Evolutionary conservation across 352 stramenopile genomes (phyloP).

Genomic region (Phytopythium boreale): DNA sequence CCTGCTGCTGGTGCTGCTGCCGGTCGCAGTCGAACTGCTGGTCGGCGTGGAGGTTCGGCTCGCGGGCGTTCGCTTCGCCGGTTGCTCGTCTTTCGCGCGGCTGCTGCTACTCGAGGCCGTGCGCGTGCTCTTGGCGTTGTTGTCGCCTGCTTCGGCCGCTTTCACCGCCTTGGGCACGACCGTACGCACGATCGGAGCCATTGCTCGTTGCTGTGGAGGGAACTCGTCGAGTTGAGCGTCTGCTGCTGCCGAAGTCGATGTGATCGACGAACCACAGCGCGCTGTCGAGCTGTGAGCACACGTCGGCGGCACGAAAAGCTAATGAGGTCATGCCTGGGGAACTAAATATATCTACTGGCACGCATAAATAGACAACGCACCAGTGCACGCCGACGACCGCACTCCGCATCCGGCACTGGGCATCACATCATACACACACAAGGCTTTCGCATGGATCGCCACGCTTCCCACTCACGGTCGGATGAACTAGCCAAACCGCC

Average conservation of each 20-base stretch:
- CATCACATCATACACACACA: not conserved
- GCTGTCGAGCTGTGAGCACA: not conserved
- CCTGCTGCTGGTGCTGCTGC: not conserved
- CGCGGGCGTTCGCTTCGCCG: not conserved
- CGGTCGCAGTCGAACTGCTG: not conserved
- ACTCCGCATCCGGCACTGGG: not conserved
- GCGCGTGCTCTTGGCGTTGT: constrained; percentile 3
- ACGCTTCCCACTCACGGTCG: not conserved
- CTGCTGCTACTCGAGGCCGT: constrained; percentile 1
- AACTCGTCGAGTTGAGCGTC: not conserved
- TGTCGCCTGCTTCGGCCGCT: not conserved
- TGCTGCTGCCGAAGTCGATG: not conserved
- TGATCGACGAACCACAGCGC: not conserved
- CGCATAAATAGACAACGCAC: not conserved
- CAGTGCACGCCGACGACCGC: not conserved
- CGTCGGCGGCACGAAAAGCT: not conserved
- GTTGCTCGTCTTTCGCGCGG: not conserved
- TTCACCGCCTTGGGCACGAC: constrained; percentile 5
- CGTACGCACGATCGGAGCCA: constrained; percentile 8
- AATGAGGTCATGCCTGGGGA: not conserved
- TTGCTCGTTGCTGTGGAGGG: not conserved
- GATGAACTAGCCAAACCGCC: not conserved
- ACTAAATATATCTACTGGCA: not conserved
- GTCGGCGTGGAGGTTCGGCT: not conserved
- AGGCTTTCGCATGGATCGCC: not conserved